Conservation (phyloP, 2,329 filamentous ascomycete genomes). For the Huntiella savannae region DNA sequence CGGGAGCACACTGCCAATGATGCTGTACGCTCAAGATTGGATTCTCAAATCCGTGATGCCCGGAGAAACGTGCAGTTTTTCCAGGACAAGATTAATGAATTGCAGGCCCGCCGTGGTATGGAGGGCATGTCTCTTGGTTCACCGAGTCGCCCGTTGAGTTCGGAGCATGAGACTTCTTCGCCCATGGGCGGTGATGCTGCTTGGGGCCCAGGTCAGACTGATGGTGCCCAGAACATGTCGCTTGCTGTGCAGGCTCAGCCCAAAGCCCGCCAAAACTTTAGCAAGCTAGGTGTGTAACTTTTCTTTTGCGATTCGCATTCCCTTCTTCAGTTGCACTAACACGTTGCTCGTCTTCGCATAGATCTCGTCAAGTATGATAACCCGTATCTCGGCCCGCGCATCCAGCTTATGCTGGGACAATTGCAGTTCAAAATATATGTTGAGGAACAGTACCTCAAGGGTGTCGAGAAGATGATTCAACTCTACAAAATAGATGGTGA, state of each 20-base stretch:
- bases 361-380: slow-evolving; percentile 98
- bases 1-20: slow-evolving; percentile 90
- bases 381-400: slow-evolving; percentile 82
- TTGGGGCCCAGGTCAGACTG: slow-evolving; percentile 66
- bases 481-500: slow-evolving; percentile 95
- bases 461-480: slow-evolving; percentile 98
- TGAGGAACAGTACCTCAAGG: slow-evolving; percentile 96
- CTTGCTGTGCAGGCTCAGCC: slow-evolving; percentile 35
- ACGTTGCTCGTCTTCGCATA: slow-evolving; percentile 20
- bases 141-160: slow-evolving; percentile 25
- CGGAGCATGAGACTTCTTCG: slow-evolving; percentile 32
- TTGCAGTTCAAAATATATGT: slow-evolving; percentile 98
- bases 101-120: slow-evolving; percentile 62
- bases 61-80: slow-evolving; percentile 89
- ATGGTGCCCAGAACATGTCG: slow-evolving; percentile 35
- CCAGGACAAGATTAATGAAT: slow-evolving; percentile 73
- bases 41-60: slow-evolving; percentile 85
- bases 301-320: background rate
- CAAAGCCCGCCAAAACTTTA: slow-evolving; percentile 73
- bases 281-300: slow-evolving; percentile 64
- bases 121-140: slow-evolving; percentile 46
- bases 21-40: slow-evolving; percentile 71
- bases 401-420: slow-evolving; percentile 97
- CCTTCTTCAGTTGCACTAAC: background rate
- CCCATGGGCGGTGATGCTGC: slow-evolving; percentile 62